Evolutionary conservation across 2,329 filamentous ascomycete genomes (phyloP).

Genomic region (Tolypocladium ophioglossoides): DNA sequence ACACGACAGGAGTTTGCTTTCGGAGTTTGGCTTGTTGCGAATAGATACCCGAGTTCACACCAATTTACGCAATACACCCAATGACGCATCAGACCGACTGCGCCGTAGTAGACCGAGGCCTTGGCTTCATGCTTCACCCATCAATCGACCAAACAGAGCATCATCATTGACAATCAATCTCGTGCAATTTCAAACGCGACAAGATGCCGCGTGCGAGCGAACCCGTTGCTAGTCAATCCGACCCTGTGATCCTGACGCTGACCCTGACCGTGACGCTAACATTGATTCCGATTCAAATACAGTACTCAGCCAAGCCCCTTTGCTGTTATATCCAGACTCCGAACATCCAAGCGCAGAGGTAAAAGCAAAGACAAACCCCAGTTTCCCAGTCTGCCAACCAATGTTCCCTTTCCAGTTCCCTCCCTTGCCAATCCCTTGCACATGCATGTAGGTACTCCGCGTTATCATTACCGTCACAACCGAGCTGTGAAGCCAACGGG

Average conservation of each 20-base stretch:
- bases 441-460: constrained; percentile 12
- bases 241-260: not conserved
- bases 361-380: not conserved
- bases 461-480: constrained; percentile 19
- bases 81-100: too few relatives aligned
- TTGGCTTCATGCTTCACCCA: too few relatives aligned
- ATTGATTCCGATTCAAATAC: not conserved
- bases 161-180: not conserved
- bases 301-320: not conserved
- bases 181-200: not conserved
- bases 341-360: constrained; percentile 8
- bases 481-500: constrained; percentile 18
- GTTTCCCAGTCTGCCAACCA: not conserved
- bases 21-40: not conserved
- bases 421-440: not conserved
- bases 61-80: not conserved
- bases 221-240: not conserved
- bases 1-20: not conserved
- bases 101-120: too few relatives aligned
- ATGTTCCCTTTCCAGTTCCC: not conserved
- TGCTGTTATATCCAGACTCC: constrained; percentile 16
- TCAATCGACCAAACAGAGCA: too few relatives aligned
- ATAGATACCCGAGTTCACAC: constrained; percentile 1
- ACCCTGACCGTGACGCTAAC: not conserved
- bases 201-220: not conserved